Evolutionary conservation across 1,284 basidiomycete genomes (phyloP).

Genomic region (Cryptococcus floricola): DNA sequence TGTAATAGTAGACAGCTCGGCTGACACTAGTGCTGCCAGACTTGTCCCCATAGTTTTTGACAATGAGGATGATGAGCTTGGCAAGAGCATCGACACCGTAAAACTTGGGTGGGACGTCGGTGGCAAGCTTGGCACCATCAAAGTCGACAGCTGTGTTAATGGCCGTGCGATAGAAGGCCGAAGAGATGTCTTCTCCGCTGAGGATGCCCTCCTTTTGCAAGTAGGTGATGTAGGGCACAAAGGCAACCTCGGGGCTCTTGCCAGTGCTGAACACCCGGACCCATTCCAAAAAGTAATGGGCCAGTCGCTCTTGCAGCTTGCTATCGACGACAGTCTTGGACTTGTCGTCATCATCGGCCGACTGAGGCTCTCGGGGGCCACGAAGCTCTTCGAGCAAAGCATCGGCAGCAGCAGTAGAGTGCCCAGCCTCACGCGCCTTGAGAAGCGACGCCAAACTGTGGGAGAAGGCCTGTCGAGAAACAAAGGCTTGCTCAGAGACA

Average conservation of each 20-base stretch:
- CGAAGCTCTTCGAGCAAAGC: constrained; percentile 48
- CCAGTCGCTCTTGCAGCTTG: constrained; percentile 54
- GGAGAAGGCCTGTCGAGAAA: constrained; percentile 73
- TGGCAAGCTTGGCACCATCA: constrained; percentile 79
- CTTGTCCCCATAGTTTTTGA: constrained; percentile 82
- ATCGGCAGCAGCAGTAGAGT: constrained; percentile 34
- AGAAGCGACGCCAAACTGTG: constrained; percentile 78
- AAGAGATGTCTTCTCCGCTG: constrained; percentile 93
- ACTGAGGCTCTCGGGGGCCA: constrained; percentile 53
- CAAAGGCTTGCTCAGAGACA: constrained; percentile 67
- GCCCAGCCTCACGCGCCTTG: constrained; percentile 51
- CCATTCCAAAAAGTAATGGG: constrained; percentile 72
- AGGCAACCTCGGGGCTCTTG: constrained; percentile 91
- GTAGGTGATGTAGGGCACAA: constrained; percentile 95
- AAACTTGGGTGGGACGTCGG: constrained; percentile 74
- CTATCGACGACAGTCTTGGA: constrained; percentile 42
- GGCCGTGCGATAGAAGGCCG: constrained; percentile 97
- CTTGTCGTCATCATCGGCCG: constrained; percentile 17
- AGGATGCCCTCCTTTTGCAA: constrained; percentile 94
- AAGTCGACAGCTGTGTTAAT: constrained; percentile 90
- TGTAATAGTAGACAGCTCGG: constrained; percentile 96
- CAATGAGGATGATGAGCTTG: constrained; percentile 91
- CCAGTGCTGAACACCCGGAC: constrained; percentile 69
- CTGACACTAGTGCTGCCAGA: constrained; percentile 73
- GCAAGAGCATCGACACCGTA: constrained; percentile 94